Conservation (phyloP, 2,329 filamentous ascomycete species). For the Exophiala calicioides region DNA sequence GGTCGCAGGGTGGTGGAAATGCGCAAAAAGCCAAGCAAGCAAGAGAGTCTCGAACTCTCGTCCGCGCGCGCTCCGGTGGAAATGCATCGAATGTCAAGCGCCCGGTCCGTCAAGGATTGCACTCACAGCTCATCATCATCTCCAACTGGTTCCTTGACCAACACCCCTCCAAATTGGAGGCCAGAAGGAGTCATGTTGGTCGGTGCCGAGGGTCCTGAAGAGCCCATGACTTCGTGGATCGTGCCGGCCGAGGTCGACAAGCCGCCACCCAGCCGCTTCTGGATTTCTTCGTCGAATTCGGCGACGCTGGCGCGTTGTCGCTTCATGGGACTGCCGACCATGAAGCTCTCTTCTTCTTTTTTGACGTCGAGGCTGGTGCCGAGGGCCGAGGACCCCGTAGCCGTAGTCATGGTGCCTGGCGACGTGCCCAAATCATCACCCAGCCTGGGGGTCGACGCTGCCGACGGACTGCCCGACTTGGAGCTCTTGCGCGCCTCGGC, state of each 20-base stretch:
- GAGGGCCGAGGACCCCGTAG: conserved; percentile 18
- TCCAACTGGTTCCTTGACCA: conserved; percentile 24
- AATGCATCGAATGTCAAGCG: not conserved
- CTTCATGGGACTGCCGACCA: conserved; percentile 49
- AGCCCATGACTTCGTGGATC: conserved; percentile 38
- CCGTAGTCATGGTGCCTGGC: conserved; percentile 32
- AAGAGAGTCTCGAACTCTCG: not conserved
- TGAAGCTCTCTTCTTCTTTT: conserved; percentile 38
- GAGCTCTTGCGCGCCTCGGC: conserved; percentile 44
- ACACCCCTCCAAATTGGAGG: conserved; percentile 30
- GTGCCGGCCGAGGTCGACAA: conserved; percentile 35
- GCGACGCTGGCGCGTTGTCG: conserved; percentile 50
- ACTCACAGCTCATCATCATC: conserved; percentile 33
- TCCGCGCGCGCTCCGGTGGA: not conserved
- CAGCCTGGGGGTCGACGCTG: conserved; percentile 41
- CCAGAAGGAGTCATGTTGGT: conserved; percentile 28
- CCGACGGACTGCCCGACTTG: conserved; percentile 41
- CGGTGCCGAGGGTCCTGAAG: conserved; percentile 18
- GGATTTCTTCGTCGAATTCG: conserved; percentile 42
- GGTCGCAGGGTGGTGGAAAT: too few relatives aligned
- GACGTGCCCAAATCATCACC: conserved; percentile 38
- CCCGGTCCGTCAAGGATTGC: not conserved
- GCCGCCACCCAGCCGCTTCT: conserved; percentile 42
- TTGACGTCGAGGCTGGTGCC: conserved; percentile 29
- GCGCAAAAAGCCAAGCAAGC: too few relatives aligned